Conservation (phyloP, 169 alveolate genomes). For the Plasmodium coatneyi region DNA sequence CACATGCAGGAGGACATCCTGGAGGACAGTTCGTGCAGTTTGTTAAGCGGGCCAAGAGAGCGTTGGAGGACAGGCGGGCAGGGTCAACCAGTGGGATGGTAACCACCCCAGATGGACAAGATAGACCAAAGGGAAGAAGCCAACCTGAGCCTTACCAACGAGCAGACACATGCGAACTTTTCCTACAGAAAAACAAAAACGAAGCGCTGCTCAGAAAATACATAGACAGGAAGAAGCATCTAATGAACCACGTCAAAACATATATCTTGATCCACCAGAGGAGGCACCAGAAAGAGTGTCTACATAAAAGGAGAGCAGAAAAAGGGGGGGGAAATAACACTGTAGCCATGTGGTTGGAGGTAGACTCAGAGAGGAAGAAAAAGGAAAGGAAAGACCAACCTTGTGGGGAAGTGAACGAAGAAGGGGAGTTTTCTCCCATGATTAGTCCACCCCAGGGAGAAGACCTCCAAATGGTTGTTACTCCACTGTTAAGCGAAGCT, state of each 20-base stretch:
- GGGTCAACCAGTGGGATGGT: neutral
- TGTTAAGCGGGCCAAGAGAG: slow-evolving; percentile 1
- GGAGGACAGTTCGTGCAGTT: neutral
- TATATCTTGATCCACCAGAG: neutral
- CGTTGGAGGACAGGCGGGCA: neutral
- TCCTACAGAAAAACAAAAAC: neutral
- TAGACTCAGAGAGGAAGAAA: neutral
- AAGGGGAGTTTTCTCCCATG: neutral
- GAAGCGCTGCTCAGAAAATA: neutral
- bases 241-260: neutral
- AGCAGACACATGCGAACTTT: neutral
- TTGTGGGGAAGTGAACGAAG: neutral
- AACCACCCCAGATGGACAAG: neutral
- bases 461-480: neutral
- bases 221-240: neutral
- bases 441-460: neutral
- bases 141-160: neutral
- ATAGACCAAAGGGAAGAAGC: neutral
- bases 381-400: neutral
- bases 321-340: neutral
- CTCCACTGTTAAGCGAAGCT: neutral
- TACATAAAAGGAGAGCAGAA: neutral
- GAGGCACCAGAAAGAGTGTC: neutral
- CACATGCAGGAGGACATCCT: neutral
- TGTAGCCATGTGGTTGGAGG: neutral